Percentiles rank a stretch among this genome's conserved stretches.
Evolutionary conservation across 176 grass and related monocot species (phyloP).

Genomic region (Aegilops tauschii): DNA sequence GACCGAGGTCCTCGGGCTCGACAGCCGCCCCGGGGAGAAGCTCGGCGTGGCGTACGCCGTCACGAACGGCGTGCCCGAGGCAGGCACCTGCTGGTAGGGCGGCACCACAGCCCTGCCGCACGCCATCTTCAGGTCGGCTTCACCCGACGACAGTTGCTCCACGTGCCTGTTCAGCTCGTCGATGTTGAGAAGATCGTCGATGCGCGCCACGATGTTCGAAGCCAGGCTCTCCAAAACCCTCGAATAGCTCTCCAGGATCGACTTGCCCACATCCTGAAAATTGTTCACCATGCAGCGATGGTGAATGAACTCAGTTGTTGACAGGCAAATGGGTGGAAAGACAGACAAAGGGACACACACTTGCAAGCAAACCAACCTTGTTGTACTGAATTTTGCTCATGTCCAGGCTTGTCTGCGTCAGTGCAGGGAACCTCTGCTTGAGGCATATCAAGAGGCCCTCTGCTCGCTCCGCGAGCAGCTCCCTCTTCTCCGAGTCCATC

Average conservation of each 20-base stretch:
- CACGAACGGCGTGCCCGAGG: constrained; percentile 75
- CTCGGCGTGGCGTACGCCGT: constrained; percentile 71
- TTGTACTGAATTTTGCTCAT: constrained; percentile 97
- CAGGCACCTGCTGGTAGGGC: constrained; percentile 56
- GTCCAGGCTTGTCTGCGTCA: constrained; percentile 89
- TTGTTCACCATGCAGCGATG: background rate
- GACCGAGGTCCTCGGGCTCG: constrained; percentile 46
- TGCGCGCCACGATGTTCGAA: constrained; percentile 76
- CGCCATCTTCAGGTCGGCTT: constrained; percentile 35
- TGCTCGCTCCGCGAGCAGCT: constrained; percentile 65
- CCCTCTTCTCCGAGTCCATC: constrained; percentile 69
- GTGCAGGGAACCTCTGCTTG: constrained; percentile 92
- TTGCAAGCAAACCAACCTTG: constrained; percentile 38
- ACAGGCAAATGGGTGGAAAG: background rate
- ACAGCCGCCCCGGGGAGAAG: constrained; percentile 57
- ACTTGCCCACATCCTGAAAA: constrained; percentile 88
- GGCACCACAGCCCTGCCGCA: constrained; percentile 52
- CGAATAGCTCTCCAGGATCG: constrained; percentile 93
- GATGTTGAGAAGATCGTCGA: constrained; percentile 80
- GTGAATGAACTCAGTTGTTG: background rate
- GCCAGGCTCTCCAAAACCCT: constrained; percentile 92
- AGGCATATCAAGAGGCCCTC: constrained; percentile 83
- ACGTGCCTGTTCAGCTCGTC: constrained; percentile 74
- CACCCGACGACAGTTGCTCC: constrained; percentile 38
- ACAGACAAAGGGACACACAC: background rate